These are phyloP conservation scores for Leishmania lainsoni DNA, from an alignment of 208 protist genomes.

Conservation along the genomic window DNA sequence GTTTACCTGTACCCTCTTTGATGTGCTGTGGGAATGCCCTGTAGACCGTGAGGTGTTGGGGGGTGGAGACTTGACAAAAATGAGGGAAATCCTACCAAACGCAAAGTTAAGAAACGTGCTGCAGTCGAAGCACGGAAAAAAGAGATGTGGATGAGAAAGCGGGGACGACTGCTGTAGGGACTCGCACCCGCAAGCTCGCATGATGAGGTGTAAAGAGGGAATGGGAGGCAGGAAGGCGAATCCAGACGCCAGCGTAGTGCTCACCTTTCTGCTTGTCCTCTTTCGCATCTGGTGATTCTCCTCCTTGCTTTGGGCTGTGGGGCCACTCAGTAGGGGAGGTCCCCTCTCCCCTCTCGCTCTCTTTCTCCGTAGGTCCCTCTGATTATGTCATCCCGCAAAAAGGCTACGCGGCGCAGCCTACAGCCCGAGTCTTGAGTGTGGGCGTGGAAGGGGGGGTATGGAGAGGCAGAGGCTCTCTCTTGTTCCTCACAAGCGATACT, in stretches of 20 bases:
- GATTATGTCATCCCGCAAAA: neutral
- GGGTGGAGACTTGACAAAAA: neutral
- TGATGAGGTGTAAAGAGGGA: neutral
- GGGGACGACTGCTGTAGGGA: neutral
- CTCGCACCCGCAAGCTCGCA: neutral
- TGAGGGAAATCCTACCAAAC: too few relatives aligned
- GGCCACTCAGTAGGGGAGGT: neutral
- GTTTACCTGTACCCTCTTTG: neutral
- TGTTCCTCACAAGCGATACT: neutral
- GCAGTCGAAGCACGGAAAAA: neutral
- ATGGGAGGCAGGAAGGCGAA: neutral
- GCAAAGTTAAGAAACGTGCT: neutral
- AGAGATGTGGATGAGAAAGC: neutral
- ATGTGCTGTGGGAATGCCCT: neutral
- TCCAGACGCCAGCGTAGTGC: neutral
- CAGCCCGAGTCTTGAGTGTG: neutral
- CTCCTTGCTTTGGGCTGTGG: neutral
- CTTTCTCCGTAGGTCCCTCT: neutral
- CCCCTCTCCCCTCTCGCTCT: neutral
- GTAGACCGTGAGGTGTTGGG: neutral
- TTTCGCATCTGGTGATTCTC: too few relatives aligned
- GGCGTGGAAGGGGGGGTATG: neutral
- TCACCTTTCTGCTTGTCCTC: neutral
- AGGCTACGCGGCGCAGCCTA: neutral
- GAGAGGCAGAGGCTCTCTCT: neutral